Conservation (phyloP, 805 yeast species). For the Cyberlindnera subsufficiens region DNA sequence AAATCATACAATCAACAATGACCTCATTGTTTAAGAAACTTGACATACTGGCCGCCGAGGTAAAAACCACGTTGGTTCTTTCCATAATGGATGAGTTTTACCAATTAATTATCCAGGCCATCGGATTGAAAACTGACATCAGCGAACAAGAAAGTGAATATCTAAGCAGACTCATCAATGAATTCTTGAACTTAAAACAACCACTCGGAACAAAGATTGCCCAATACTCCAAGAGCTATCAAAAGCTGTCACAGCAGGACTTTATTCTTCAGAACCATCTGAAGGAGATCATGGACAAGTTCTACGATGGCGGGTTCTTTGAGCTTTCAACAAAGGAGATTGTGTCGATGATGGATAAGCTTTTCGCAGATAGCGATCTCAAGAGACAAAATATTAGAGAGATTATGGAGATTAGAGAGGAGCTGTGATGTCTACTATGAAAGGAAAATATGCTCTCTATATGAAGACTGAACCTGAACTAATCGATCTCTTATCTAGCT, state of each 20-base stretch:
- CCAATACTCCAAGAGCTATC: slow-evolving; percentile 12
- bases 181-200: slow-evolving; percentile 12
- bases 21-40: slow-evolving; percentile 4
- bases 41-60: slow-evolving; percentile 3
- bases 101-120: slow-evolving; percentile 12
- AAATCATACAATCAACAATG: slow-evolving; percentile 9
- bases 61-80: slow-evolving; percentile 5
- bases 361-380: slow-evolving; percentile 35
- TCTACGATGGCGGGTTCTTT: slow-evolving; percentile 35
- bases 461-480: neutral
- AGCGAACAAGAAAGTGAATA: slow-evolving; percentile 22
- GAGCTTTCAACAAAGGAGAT: slow-evolving; percentile 32
- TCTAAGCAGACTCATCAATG: slow-evolving; percentile 12
- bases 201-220: slow-evolving; percentile 7
- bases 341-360: slow-evolving; percentile 28
- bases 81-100: slow-evolving; percentile 16
- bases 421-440: neutral
- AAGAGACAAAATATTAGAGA: slow-evolving; percentile 31
- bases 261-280: slow-evolving; percentile 29
- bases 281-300: slow-evolving; percentile 34
- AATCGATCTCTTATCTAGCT: neutral
- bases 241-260: slow-evolving; percentile 17
- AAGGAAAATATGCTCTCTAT: neutral
- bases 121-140: slow-evolving; percentile 14
- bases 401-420: slow-evolving; percentile 38